Base-by-base conservation (phyloP, 2,329 filamentous ascomycete genomes). In the Fusarium caatingaense region DNA sequence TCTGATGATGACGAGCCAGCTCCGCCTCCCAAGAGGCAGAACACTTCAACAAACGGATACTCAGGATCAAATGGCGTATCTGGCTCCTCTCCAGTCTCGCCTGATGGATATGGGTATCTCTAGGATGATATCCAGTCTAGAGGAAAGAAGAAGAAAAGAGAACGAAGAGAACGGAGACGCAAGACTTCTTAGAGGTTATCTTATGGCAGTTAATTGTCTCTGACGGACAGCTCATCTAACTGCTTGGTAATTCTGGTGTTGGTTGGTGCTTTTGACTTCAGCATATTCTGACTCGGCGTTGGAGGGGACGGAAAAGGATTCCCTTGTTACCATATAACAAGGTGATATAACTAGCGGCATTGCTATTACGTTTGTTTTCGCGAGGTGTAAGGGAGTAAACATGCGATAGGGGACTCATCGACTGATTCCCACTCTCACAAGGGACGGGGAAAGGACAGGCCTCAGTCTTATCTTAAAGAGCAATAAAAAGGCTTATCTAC, bases 21-120 rank as follows among this genome's bases (percentile, higher is more conserved):
- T 32, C 83, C 83, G 11, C 79, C 84, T 2, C 65, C 78, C 8
- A 89, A 89, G 77, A 81, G 86, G 50, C 83, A 84, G 64, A 79
- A 74, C 41, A 78, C 74, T 8, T 56, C 70, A 13, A 57, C 70
- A 12, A 78, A 77, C 41, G 75, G 73, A 5, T 70, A 69, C 18
- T 62, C 69, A 28, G 73, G 57, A 20, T 60, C 72, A 4, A 59
- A 48, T 25, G 62, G 68, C 34, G 45, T 75, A 21, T 41, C 72
- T 13, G 74, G 69, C 47, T 73, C 73, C 40, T 74, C 74, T 25
- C 65, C 74, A 37, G 28, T 72, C 30, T 71, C 68, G 20, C 51
- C 68, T 41, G 27, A 56, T 32, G 59, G 56, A 30, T 47, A 60
- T 25, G 70, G 66, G 40, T 75, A 73, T 58, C 56, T 64, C 41